A percentile compares a stretch with the other conserved stretches of the same genome.
Conservation (phyloP, 2,329 filamentous ascomycete species). For the Epichloe gansuensis region DNA sequence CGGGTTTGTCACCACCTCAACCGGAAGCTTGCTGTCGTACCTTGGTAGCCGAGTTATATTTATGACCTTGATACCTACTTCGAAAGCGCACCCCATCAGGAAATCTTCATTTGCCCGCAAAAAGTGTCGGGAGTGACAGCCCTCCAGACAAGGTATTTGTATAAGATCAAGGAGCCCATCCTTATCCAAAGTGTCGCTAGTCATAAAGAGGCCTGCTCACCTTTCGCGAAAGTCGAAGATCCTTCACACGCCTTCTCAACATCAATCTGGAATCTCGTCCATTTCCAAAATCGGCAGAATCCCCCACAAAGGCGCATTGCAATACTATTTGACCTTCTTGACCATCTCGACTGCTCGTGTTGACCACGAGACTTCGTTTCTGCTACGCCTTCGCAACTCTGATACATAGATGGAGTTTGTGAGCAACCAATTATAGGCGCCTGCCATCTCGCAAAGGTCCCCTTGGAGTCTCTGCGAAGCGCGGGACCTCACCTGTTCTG, state of each 20-base stretch:
- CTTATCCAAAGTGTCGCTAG: neutral
- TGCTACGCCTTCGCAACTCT: no score
- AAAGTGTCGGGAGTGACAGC: neutral
- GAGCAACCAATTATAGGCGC: neutral
- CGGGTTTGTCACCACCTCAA: slow-evolving; percentile 1
- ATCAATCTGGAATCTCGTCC: neutral
- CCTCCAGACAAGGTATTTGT: neutral
- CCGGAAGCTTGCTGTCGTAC: neutral
- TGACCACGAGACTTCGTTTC: neutral
- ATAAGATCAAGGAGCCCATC: neutral
- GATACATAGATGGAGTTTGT: neutral
- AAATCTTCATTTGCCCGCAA: neutral
- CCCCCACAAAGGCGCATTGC: neutral
- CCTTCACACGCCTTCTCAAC: neutral
- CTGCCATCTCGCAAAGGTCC: neutral
- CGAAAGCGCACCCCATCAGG: neutral
- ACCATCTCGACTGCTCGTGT: neutral
- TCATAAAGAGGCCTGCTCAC: neutral
- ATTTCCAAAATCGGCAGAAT: neutral
- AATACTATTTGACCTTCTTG: neutral
- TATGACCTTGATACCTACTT: neutral
- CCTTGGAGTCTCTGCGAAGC: neutral
- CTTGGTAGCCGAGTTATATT: neutral
- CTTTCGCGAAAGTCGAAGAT: neutral
- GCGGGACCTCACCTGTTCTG: neutral